phyloP scores from a whole-genome alignment of 768 basidiomycete genomes.

The Phlebiopsis gigantea region DNA sequence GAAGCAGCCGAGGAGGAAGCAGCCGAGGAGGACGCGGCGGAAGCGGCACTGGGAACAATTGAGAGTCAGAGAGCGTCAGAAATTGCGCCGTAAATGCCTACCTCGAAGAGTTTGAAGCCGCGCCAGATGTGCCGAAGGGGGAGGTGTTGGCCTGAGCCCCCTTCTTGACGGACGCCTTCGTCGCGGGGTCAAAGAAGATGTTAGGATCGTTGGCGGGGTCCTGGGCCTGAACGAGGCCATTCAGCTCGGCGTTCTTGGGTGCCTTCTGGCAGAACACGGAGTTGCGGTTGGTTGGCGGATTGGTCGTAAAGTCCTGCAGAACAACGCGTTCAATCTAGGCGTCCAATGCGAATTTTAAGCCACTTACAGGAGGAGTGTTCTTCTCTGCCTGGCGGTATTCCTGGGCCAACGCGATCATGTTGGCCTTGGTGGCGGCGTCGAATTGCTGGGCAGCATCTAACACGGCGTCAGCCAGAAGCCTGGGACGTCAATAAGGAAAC shows the following conservation, averaged over 20 bases:
- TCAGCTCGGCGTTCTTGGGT: constrained; percentile 30
- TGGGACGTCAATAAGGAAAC: constrained; percentile 5
- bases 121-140: constrained; percentile 21
- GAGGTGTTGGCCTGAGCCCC: constrained; percentile 38
- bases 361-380: constrained; percentile 50
- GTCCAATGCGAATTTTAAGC: neutral
- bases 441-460: constrained; percentile 50
- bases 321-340: neutral
- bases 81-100: neutral
- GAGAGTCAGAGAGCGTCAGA: no score
- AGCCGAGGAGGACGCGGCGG: constrained; percentile 7
- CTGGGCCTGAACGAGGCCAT: constrained; percentile 33
- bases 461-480: neutral
- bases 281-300: constrained; percentile 45
- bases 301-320: constrained; percentile 44
- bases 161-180: constrained; percentile 34
- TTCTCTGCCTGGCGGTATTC: constrained; percentile 54
- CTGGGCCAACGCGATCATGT: constrained; percentile 47
- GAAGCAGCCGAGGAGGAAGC: constrained; percentile 2
- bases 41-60: no score
- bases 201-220: constrained; percentile 28
- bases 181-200: constrained; percentile 29
- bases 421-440: constrained; percentile 41
- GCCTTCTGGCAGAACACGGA: constrained; percentile 42
- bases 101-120: constrained; percentile 1